These are phyloP conservation scores for Lasiodiplodia hormozganensis DNA, from an alignment of 2,329 filamentous ascomycete species.

Conservation along the genomic window DNA sequence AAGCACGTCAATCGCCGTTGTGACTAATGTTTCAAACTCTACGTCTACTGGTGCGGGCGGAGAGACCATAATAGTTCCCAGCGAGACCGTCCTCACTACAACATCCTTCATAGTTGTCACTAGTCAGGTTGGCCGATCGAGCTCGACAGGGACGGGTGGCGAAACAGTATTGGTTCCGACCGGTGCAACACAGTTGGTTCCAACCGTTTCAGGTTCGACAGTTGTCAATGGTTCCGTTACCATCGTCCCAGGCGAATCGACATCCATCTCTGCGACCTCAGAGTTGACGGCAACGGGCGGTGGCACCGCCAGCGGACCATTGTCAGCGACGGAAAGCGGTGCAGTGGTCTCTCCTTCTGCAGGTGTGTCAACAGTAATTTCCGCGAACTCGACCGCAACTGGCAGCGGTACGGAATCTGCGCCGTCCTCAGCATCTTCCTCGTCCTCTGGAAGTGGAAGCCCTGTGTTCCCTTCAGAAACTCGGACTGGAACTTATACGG, in stretches of 20 bases:
- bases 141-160: conserved; percentile 30
- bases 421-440: neutral
- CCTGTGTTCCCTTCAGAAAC: neutral
- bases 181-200: too few relatives aligned
- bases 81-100: neutral
- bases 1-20: conserved; percentile 6
- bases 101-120: conserved; percentile 9
- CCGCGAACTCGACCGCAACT: neutral
- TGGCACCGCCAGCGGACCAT: neutral
- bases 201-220: neutral
- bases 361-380: neutral
- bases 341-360: neutral
- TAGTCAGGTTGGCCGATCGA: conserved; percentile 25
- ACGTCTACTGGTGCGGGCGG: neutral
- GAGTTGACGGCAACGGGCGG: conserved; percentile 2
- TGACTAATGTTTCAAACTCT: conserved; percentile 2
- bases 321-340: neutral
- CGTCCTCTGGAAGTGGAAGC: neutral
- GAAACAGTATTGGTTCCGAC: neutral
- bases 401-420: neutral
- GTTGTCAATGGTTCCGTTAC: neutral
- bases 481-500: neutral
- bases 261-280: neutral
- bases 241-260: neutral
- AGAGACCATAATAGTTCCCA: neutral